Base-by-base conservation (phyloP, 176 grass and related monocot genomes). In the Carex parvula region DNA sequence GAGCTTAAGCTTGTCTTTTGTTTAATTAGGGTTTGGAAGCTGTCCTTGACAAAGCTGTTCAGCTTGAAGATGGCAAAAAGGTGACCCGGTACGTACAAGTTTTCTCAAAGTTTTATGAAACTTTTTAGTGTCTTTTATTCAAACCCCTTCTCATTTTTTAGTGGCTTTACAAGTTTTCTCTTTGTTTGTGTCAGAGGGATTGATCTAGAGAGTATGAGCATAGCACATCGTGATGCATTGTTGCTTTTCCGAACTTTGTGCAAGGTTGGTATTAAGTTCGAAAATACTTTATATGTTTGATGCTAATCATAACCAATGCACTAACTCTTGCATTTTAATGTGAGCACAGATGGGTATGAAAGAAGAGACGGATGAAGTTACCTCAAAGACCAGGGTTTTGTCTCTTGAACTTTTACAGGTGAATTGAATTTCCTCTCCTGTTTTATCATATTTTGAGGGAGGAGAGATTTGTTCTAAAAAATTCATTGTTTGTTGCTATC, bases 331-430 rank as follows among this genome's bases (percentile, higher is more conserved):
- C 33, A 52, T 56, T 76, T 32, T 29, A 52, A 54, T 56, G 32
- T 77, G 73, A 77, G 48, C 21, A 46, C 79, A 99, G 97, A 99
- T 99, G 97, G 89, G 93, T 68, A 99, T 99, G 97, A 99, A 99
- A 88, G 97, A 99, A 92, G 97, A 99, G 91, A 92, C 74, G 21
- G 97, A 99, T 17, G 97, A 99, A 22, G 89, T 99, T 67, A 91
- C 97, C 84, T 93, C 87, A 57, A 99, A 94, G 83, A 96, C 97
- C 73, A 99, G 97, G 84, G 88, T 96, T 81, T 88, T 99, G 22
- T 99, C 97, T 87, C 97, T 99, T 48, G 97, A 99, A 88, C 85
- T 99, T 74, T 89, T 99, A 81, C 93, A 99, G 90, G 97, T 95
- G 81, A 79, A 69, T 86, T 95, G 81, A 79, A 69, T 86, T 88